Base-by-base conservation (phyloP, 129 eudicot genomes). In the Escallonia rubra region DNA sequence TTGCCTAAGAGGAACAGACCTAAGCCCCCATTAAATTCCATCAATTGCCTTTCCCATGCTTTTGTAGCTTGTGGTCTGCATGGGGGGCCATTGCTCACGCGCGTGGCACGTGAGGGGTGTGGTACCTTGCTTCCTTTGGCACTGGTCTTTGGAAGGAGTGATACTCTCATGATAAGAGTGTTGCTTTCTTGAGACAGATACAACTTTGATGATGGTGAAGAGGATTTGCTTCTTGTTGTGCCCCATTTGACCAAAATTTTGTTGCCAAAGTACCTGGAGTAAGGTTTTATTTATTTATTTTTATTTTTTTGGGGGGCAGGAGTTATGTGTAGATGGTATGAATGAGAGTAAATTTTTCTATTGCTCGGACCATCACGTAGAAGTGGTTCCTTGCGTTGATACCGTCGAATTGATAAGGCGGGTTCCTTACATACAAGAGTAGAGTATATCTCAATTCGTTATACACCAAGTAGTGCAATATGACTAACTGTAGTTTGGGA, bases 11-110 rank as follows among this genome's bases (percentile, higher is more conserved):
- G 10, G 61, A 43, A 59, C 62, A 70, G 10, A 10, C 47, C 64
- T 55, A 40, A 46, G 41, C 15, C 67, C 67, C 79, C 84, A 80
- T 80, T 80, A 76, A 81, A 76, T 64, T 81, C 86, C 79, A 76
- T 64, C 64, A 64, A 42, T 74, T 65, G 72, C 79, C 77, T 81
- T 81, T 81, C 73, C 65, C 52, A 43, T 42, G 66, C 10, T 43
- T 73, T 74, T 51, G 56, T 53, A 64, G 41, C 39, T 53, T 7
- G 43, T 51, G 45, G 4, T 56, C 65, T 39, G 44, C 57, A 41
- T 16, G 43, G 43, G 5, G 45, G 52, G 69, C 64, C 63, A 66
- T 72, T 46, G 59, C 68, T 59, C 70, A 65, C 78, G 58, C 40
- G 72, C 47, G 44, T 50, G 47, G 72, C 72, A 66, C 72, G 70